Evolutionary conservation across 495 filamentous ascomycete genomes (phyloP).

Genomic region (Chaetomidium leptoderma): DNA sequence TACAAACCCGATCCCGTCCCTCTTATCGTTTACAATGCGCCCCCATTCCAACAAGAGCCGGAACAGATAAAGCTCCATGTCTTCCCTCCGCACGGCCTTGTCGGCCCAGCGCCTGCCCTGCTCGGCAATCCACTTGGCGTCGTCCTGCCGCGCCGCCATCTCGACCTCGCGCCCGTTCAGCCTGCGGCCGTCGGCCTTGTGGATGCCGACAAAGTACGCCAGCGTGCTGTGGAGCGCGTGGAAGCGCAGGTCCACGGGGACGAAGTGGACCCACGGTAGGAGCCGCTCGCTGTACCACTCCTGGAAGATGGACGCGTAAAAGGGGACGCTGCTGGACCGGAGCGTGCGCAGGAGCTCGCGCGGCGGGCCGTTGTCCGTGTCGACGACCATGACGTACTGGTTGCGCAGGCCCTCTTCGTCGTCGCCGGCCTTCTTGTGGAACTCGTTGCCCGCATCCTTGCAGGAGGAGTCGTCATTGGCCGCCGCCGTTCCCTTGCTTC

Average conservation of each 20-base stretch:
- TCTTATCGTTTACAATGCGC: constrained; percentile 56
- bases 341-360: constrained; percentile 60
- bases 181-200: constrained; percentile 30
- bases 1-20: constrained; percentile 56
- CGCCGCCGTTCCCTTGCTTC: constrained; percentile 8
- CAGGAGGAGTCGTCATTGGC: constrained; percentile 28
- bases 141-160: constrained; percentile 30
- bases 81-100: constrained; percentile 65
- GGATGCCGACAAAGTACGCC: constrained; percentile 55
- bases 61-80: constrained; percentile 83
- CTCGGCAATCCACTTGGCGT: constrained; percentile 59
- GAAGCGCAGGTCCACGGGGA: constrained; percentile 66
- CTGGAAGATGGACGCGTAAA: constrained; percentile 62
- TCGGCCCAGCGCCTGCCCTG: constrained; percentile 61
- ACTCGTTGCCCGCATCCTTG: background rate
- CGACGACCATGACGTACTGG: constrained; percentile 61
- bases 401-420: constrained; percentile 26
- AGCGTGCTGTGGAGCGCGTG: constrained; percentile 62
- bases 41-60: constrained; percentile 73
- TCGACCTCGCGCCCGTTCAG: constrained; percentile 47
- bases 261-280: constrained; percentile 71
- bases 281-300: constrained; percentile 73
- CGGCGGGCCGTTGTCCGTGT: constrained; percentile 67
- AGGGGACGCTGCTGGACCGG: constrained; percentile 58
- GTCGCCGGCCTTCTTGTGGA: constrained; percentile 24